Percentiles rank a stretch among this genome's conserved stretches.
phyloP scores from a whole-genome alignment of 2,329 filamentous ascomycete genomes.

The Byssochlamys sp. region DNA sequence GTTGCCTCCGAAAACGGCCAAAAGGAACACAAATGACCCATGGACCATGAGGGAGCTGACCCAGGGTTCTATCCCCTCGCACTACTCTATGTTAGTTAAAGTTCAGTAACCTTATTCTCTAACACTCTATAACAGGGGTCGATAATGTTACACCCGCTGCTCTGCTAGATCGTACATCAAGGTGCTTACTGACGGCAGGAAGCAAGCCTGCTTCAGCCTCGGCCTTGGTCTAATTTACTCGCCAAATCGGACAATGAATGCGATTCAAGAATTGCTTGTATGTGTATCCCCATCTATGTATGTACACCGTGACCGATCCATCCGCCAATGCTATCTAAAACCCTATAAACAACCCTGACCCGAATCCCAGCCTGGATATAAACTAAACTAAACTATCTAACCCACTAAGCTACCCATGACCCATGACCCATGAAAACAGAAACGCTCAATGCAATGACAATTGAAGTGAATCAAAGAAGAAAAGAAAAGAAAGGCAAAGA shows the following conservation, averaged over 20 bases:
- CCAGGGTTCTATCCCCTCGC: background rate
- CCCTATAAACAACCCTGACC: background rate
- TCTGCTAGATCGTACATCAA: background rate
- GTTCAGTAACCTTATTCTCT: background rate
- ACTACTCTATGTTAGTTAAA: background rate
- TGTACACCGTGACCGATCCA: background rate
- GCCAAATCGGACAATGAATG: background rate
- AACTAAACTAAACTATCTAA: background rate
- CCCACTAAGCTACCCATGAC: background rate
- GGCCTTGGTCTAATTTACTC: background rate
- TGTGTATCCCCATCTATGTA: background rate
- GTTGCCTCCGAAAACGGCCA: background rate
- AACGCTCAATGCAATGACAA: background rate
- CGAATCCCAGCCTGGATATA: background rate
- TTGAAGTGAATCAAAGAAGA: background rate
- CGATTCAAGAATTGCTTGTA: background rate
- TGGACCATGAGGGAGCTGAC: background rate
- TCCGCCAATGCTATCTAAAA: background rate
- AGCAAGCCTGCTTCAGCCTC: background rate
- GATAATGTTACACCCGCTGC: background rate
- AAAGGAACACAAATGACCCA: background rate
- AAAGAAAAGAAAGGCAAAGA: background rate
- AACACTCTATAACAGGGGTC: background rate
- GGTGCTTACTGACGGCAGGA: background rate
- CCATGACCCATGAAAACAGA: background rate